A percentile compares a stretch with the other conserved stretches of the same genome.
These are phyloP conservation scores for Talaromyces liani DNA, from an alignment of 495 filamentous ascomycete genomes.

Conservation along the genomic window DNA sequence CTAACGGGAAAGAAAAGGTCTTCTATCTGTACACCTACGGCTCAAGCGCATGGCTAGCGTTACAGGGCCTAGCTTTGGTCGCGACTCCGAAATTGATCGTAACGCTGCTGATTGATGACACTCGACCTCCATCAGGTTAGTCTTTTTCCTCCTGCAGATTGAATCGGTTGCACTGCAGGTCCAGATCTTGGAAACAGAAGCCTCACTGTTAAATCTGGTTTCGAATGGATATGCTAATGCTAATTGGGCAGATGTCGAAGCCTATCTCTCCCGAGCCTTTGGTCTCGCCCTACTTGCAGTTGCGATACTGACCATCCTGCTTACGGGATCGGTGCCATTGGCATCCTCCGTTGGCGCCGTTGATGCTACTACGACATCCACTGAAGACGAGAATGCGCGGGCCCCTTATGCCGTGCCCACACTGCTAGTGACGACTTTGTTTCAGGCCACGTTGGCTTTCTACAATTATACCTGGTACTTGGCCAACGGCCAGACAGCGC, in stretches of 20 bases:
- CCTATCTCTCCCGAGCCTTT: constrained; percentile 64
- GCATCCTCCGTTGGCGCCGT: constrained; percentile 30
- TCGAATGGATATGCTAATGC: neutral
- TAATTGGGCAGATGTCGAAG: constrained; percentile 48
- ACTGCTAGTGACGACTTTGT: constrained; percentile 55
- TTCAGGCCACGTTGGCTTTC: constrained; percentile 56
- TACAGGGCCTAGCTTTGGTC: constrained; percentile 61
- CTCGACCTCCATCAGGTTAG: constrained; percentile 47
- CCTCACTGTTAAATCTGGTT: neutral
- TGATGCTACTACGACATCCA: constrained; percentile 27
- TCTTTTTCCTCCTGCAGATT: constrained; percentile 4
- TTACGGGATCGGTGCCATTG: constrained; percentile 72
- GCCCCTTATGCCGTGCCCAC: constrained; percentile 65
- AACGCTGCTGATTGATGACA: constrained; percentile 51
- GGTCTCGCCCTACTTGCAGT: constrained; percentile 62
- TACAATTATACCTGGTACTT: constrained; percentile 62
- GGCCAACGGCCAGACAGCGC: constrained; percentile 42
- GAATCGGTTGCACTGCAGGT: neutral
- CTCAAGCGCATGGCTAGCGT: constrained; percentile 56
- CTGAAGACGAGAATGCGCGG: constrained; percentile 44
- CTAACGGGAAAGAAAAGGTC: constrained; percentile 35
- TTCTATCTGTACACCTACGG: constrained; percentile 60
- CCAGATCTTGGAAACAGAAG: neutral
- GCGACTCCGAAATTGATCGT: constrained; percentile 59
- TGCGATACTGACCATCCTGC: constrained; percentile 54